Evolutionary conservation across 2,329 filamentous ascomycete genomes (phyloP), one percentile per base, ranked within the genome.

Genomic region (Diaporthe capsici): DNA sequence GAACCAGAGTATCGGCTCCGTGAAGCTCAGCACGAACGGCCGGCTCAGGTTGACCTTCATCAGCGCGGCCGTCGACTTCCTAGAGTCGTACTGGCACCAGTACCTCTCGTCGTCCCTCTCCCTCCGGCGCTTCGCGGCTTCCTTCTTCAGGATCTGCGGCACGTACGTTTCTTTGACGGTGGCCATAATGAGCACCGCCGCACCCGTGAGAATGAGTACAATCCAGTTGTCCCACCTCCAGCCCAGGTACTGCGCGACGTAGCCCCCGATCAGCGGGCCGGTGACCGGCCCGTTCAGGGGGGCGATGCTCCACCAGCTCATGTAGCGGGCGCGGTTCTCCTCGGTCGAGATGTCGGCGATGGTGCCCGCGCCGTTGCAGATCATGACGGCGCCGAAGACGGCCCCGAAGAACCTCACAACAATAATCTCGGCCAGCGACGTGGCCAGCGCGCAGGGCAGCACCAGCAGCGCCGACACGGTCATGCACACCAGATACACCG

Each of bases 171-270:
- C 95, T 77, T 90, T 90, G 65, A 94, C 87, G 1, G 90, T 86
- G 2, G 87, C 81, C 79, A 95, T 89, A 78, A 92, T 84, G 28
- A 89, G 77, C 74, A 92, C 89, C 0, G 91, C 91, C 0, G 89
- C 87, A 0, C 90, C 94, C 0, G 90, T 90, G 13, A 95, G 87
- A 71, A 97, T 96, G 80, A 96, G 84, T 12, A 93, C 90, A 28
- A 97, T 88, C 94, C 94, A 98, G 81, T 94, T 94, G 51, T 93
- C 93, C 95, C 95, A 98, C 42, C 95, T 87, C 96, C 96, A 98
- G 15, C 95, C 95, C 3, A 97, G 86, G 77, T 93, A 92, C 82
- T 95, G 88, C 78, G 84, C 94, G 1, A 94, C 90, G 79, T 98
- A 97, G 0, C 95, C 95, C 31, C 95, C 95, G 47, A 98, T 92